A percentile compares a stretch with the other conserved stretches of the same genome.
These are phyloP conservation scores for Thalassiosira exigua DNA, from an alignment of 352 stramenopile genomes.

Conservation along the genomic window DNA sequence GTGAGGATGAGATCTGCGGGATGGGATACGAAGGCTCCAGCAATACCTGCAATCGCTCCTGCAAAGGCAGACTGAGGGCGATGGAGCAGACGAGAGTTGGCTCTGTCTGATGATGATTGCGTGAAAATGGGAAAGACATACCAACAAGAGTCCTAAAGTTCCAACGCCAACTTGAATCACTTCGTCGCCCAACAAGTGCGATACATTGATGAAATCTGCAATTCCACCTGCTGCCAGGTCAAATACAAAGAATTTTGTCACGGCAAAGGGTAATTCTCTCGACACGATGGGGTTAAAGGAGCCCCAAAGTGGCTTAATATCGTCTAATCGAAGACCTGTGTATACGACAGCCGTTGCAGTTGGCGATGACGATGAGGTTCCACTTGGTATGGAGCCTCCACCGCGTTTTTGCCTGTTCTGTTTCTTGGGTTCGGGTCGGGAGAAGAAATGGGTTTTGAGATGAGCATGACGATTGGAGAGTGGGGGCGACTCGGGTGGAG, in stretches of 20 bases:
- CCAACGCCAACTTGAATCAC: conserved; percentile 82
- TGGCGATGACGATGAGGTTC: conserved; percentile 14
- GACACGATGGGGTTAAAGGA: conserved; percentile 83
- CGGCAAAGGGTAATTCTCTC: conserved; percentile 85
- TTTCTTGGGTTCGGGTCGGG: neutral
- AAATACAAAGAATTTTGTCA: conserved; percentile 88
- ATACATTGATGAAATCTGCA: conserved; percentile 72
- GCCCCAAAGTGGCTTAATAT: conserved; percentile 77
- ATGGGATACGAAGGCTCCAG: conserved; percentile 80
- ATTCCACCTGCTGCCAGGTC: conserved; percentile 81
- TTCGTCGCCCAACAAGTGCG: conserved; percentile 60
- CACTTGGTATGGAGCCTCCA: no score
- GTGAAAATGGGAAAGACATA: no score
- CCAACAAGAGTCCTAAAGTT: conserved; percentile 68
- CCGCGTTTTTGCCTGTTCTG: conserved; percentile 12
- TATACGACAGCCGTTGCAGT: conserved; percentile 11
- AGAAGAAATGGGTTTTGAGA: no score
- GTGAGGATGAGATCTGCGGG: conserved; percentile 86
- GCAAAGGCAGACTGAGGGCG: conserved; percentile 82
- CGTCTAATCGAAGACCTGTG: conserved; percentile 55
- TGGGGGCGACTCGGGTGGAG: no score
- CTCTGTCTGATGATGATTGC: no score
- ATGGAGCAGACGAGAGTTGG: no score
- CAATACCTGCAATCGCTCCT: conserved; percentile 78
- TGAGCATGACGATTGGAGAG: no score